These are phyloP conservation scores for Scleroderma citrinum DNA, from an alignment of 768 basidiomycete genomes.

Conservation along the genomic window DNA sequence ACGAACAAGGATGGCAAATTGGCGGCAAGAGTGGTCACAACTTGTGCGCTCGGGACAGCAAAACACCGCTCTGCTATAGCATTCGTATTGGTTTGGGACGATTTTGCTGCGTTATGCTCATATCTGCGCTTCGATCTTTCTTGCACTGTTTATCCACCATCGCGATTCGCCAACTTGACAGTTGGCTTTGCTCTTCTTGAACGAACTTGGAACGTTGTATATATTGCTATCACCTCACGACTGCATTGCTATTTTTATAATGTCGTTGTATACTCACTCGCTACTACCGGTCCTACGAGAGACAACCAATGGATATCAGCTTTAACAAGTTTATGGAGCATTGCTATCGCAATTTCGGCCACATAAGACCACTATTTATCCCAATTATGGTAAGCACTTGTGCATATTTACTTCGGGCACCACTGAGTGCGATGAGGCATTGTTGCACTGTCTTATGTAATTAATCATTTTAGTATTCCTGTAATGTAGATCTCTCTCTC, in stretches of 20 bases:
- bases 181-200: background rate
- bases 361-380: no score
- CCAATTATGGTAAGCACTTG: no score
- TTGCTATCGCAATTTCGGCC: no score
- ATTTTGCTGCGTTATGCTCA: background rate
- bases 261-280: background rate
- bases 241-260: background rate
- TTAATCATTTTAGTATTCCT: no score
- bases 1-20: slow-evolving; percentile 58
- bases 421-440: no score
- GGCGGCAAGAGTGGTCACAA: slow-evolving; percentile 77
- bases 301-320: no score
- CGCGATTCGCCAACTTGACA: background rate
- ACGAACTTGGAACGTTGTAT: no score
- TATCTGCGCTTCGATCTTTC: slow-evolving; percentile 1
- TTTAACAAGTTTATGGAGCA: no score
- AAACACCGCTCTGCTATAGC: slow-evolving; percentile 51
- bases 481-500: no score
- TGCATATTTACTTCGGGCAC: no score
- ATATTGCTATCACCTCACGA: no score
- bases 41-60: slow-evolving; percentile 65
- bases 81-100: background rate
- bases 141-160: background rate
- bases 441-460: no score
- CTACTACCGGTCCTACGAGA: background rate